Base-by-base conservation (phyloP, 2,329 filamentous ascomycete genomes). In the Pseudopithomyces maydicus region DNA sequence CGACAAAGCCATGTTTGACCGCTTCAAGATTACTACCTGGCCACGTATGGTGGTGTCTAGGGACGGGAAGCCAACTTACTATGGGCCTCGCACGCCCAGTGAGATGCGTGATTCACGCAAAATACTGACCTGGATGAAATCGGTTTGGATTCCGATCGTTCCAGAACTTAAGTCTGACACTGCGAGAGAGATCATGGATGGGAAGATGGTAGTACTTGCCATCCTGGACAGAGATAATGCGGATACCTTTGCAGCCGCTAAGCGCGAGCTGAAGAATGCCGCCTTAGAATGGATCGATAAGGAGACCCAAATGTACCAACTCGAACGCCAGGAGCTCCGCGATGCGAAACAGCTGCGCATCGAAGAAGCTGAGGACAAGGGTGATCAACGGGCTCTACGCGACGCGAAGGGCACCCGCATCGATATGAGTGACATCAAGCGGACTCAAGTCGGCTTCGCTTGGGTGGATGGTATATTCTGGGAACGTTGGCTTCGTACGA, bases 201-300 rank as follows among this genome's bases (percentile, higher is more conserved):
- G 91, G 70, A 96, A 93, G 79, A 86, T 95, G 56, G 94, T 98
- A n/a, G 94, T 98, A 1, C 85, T 99, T 15, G 95, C 90, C 17
- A 89, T 99, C 33, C 81, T 99, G 39, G 92, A 89, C 72, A 86
- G 92, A 49, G 88, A 91, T 35, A 87, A 93, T 58, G 82, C 88
- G 36, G 90, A 94, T 55, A 88, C 92, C 35, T 97, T 97, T 74
- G 80, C 86, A 49, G 83, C 84, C 55, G 90, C 91, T 23, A 90
- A 91, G 74, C 88, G 90, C 33, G 96, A 99, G 78, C 88, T 99
- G 79, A 98, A 98, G 84, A 94, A 90, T 64, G 95, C 95, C 1
- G 95, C 95, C 8, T 85, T 93, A 58, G 95, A 98, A 76, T 99
- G 95, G 93, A 97, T 98, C 85, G 94, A 98, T 75, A 95, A 96